These are phyloP conservation scores for Plasmodium adleri DNA, from an alignment of 169 alveolate species.

Conservation along the genomic window DNA sequence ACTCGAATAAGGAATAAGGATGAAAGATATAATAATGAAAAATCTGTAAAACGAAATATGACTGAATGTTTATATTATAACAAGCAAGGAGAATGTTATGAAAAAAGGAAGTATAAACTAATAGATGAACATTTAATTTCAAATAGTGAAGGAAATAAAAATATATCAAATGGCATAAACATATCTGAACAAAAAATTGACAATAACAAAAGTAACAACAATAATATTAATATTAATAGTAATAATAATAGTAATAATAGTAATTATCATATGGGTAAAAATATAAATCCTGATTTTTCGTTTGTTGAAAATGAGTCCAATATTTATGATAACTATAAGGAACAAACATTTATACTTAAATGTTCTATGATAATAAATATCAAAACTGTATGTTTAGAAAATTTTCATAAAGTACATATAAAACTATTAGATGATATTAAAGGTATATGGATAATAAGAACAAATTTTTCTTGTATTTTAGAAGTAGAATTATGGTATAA, in stretches of 20 bases:
- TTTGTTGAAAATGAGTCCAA: too few relatives aligned
- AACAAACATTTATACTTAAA: conserved; percentile 59
- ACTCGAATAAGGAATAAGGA: neutral
- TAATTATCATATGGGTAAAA: neutral
- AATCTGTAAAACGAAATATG: neutral
- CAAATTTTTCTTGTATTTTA: conserved; percentile 39
- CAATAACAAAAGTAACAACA: neutral
- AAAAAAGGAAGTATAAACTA: neutral
- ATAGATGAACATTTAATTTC: too few relatives aligned
- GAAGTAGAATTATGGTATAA: conserved; percentile 71
- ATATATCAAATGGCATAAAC: too few relatives aligned
- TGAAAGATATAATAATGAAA: neutral
- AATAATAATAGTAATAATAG: neutral
- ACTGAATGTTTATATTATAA: neutral
- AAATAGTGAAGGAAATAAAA: too few relatives aligned
- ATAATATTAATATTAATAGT: neutral
- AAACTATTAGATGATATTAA: conserved; percentile 14
- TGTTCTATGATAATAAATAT: conserved; percentile 74
- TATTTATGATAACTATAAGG: neutral
- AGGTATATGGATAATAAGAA: conserved; percentile 67
- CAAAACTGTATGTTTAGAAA: neutral
- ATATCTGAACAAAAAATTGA: too few relatives aligned
- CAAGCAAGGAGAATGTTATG: neutral
- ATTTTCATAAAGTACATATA: conserved; percentile 5
- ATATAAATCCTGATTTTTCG: neutral